Base-by-base conservation (phyloP, 768 basidiomycete genomes). In the Suillus plorans region DNA sequence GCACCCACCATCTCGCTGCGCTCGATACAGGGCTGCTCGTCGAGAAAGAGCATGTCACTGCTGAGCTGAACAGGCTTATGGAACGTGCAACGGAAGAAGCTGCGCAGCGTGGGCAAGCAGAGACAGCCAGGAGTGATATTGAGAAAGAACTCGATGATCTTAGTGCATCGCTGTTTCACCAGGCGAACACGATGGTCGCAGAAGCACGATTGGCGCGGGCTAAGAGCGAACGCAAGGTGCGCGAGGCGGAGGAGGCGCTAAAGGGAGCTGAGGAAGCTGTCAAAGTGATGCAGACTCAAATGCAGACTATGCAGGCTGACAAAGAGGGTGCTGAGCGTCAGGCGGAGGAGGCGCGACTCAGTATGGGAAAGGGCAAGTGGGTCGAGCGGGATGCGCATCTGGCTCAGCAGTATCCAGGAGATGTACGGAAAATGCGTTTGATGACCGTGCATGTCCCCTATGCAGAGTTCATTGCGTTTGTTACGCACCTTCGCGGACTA, bases 161-260 rank as follows among this genome's bases (percentile, higher is more conserved):
- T 66, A 95, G 95, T 67, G 94, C 95, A 18, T 85, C 80, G 57
- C 80, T 99, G 20, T 99, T 99, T 72, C 85, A 86, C 60, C 91
- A 97, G 77, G 97, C 97, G 7, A 99, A 99, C 74, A 89, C 85
- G 7, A 99, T 99, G 97, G 97, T 99, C n/a, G 94, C 93, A 0
- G 91, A 94, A 73, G 97, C 96, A 25, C 85, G 95, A 18, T 83
- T 88, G 65, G 79, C 75, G 18, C 80, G 83, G 42, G 88, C 90
- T 5, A 80, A 74, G 66, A 89, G 91, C 81, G 84, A 95, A 71
- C 83, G 88, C 49, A 91, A 92, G 71, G 87, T 90, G 2, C 85
- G 86, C 64, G 87, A 88, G 39, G 88, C 93, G 13, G 92, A 97
- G 75, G 80, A 82, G 28, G 90, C 92, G 10, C 75, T 96, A 65